Percentiles rank a stretch among this genome's conserved stretches.
These are phyloP conservation scores for Hansenula lynferdii DNA, from an alignment of 1,139 yeast genomes.

Conservation along the genomic window DNA sequence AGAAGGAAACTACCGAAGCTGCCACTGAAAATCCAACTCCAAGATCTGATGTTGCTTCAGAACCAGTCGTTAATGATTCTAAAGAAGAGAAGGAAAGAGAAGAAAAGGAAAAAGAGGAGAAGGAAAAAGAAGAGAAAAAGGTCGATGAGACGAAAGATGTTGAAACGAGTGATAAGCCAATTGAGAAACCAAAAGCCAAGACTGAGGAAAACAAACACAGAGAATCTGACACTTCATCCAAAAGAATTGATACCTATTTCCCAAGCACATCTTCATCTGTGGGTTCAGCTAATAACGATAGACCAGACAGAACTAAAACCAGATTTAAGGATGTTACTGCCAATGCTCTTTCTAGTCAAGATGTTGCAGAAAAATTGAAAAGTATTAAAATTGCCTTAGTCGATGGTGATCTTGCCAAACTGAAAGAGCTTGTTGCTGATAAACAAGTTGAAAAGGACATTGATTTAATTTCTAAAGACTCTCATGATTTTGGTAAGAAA, in stretches of 20 bases:
- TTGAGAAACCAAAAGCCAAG: no score
- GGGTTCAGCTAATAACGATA: neutral
- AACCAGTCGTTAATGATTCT: no score
- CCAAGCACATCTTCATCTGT: no score
- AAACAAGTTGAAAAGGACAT: neutral
- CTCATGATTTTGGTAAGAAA: neutral
- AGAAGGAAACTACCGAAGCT: no score
- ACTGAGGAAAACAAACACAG: neutral
- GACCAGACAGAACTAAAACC: neutral
- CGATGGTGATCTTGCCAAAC: neutral
- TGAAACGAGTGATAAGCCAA: no score
- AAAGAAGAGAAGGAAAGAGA: no score
- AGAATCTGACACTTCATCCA: no score
- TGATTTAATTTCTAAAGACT: neutral
- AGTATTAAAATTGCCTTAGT: neutral
- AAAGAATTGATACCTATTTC: neutral
- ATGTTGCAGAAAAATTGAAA: neutral
- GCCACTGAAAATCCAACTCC: no score
- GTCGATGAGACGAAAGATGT: conserved; percentile 6
- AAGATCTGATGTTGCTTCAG: no score
- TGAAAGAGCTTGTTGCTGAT: neutral
- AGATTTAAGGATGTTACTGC: conserved; percentile 4
- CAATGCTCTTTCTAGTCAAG: neutral
- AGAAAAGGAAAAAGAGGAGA: conserved; percentile 4
- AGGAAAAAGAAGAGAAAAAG: conserved; percentile 6